Evolutionary conservation across 495 filamentous ascomycete species (phyloP), one percentile per base, ranked within the genome.

Genomic region (Penicillium robsamsonii): DNA sequence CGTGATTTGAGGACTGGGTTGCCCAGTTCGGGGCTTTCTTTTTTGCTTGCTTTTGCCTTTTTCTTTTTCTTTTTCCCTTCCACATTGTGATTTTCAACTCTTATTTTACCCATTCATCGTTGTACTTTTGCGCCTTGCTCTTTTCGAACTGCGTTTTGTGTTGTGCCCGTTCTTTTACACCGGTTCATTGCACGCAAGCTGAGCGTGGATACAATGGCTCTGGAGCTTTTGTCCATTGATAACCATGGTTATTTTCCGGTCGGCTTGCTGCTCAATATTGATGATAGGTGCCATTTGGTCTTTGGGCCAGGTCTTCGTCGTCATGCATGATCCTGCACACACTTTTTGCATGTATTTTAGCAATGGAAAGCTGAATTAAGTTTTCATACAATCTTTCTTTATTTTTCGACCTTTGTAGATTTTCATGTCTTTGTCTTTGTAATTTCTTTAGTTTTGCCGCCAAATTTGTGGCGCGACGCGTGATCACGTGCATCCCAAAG

Each of bases 1-100:
- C 53, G 37, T 55, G 17, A 22, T 43, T 27, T 43, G 22, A 46
- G 52, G 43, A 20, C 15, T 46, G 50, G n/a, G n/a, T 46, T 33
- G 5, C 44, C 17, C 33, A 1, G 20, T 43, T 38, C n/a, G 7
- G 12, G 25, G 38, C 20, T 52, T 51, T 45, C 31, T 57, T 53
- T 50, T 55, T 7, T 11, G 10, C n/a, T 46, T 10, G 13, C 50
- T 50, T 46, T 54, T 55, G 15, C 44, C 55, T 31, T 40, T 25
- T 37, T 17, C 35, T 20, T 30, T 46, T 20, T 37, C 53, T 51
- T 57, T 59, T 64, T 60, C 50, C 46, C 59, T 54, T 54, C 52
- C 29, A 27, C 56, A 59, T 47, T 70, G 68, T 70, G 61, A 67
- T 71, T 66, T 66, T 56, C 18, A 46, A 60, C 37, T 27, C 46